Evolutionary conservation across 768 basidiomycete species (phyloP).

Genomic region (Pleurotus ostreatus): DNA sequence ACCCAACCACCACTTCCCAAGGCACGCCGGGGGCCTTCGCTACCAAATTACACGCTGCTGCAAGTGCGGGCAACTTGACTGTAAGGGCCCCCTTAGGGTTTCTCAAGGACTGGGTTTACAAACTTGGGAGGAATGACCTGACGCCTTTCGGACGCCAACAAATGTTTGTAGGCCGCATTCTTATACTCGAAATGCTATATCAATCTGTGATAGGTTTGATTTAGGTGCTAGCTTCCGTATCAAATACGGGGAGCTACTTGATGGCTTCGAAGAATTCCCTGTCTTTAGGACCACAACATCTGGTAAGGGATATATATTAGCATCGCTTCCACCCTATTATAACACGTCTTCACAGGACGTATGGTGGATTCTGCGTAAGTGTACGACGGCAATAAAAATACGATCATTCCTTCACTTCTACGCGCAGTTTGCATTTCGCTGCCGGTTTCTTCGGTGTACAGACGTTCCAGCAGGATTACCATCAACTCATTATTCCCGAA

Average conservation of each 20-base stretch:
- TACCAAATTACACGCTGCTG: constrained; percentile 42
- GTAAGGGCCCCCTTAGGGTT: constrained; percentile 56
- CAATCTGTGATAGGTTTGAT: constrained; percentile 26
- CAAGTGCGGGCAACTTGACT: constrained; percentile 36
- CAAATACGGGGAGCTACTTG: constrained; percentile 52
- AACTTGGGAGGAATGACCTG: constrained; percentile 71
- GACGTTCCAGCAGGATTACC: constrained; percentile 47
- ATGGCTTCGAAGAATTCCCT: constrained; percentile 43
- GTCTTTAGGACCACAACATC: constrained; percentile 61
- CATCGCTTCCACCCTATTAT: background rate
- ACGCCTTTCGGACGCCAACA: constrained; percentile 77
- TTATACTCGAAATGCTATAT: background rate
- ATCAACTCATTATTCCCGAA: constrained; percentile 59
- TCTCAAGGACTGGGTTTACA: constrained; percentile 72
- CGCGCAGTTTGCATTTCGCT: constrained; percentile 38
- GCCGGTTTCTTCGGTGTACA: constrained; percentile 57
- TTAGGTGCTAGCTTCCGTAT: constrained; percentile 57
- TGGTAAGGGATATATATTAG: constrained; percentile 26
- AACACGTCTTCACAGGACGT: constrained; percentile 28
- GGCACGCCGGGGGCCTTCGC: constrained; percentile 42
- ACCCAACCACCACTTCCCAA: constrained; percentile 38
- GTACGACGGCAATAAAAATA: background rate
- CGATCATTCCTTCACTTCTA: background rate
- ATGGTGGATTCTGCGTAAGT: constrained; percentile 47
- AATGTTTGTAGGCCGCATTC: constrained; percentile 31